Evolutionary conservation across 1,139 yeast species (phyloP).

Genomic region (Neolecta irregularis): DNA sequence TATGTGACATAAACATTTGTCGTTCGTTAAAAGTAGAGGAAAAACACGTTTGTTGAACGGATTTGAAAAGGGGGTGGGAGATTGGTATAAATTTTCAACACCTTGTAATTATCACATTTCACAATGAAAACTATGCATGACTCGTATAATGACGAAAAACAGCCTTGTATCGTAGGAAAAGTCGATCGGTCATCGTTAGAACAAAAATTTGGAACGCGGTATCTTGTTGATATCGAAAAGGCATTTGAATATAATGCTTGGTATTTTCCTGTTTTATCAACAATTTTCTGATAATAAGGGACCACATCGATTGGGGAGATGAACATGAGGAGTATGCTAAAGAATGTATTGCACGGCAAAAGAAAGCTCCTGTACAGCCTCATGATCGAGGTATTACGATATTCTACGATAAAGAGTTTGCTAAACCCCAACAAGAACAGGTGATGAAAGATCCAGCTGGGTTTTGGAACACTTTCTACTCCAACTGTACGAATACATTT

Average conservation of each 20-base stretch:
- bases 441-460: constrained; percentile 75
- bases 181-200: too few species aligned
- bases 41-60: too few species aligned
- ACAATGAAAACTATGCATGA: too few species aligned
- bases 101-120: too few species aligned
- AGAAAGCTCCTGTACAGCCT: constrained; percentile 55
- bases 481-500: constrained; percentile 79
- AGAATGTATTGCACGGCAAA: constrained; percentile 57
- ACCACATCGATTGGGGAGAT: constrained; percentile 94
- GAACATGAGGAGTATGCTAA: constrained; percentile 69
- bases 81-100: too few species aligned
- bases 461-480: constrained; percentile 90
- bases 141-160: too few species aligned
- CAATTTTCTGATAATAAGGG: constrained; percentile 26
- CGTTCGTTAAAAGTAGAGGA: too few species aligned
- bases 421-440: constrained; percentile 21
- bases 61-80: too few species aligned
- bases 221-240: constrained; percentile 46
- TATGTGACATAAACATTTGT: too few species aligned
- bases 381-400: neutral
- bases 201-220: constrained; percentile 63
- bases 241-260: constrained; percentile 94
- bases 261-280: constrained; percentile 15
- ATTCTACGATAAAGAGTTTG: too few species aligned
- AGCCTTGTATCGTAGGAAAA: too few species aligned